These are phyloP conservation scores for Pseudocercospora fijiensis DNA, from an alignment of 2,329 filamentous ascomycete genomes.

Conservation along the genomic window DNA sequence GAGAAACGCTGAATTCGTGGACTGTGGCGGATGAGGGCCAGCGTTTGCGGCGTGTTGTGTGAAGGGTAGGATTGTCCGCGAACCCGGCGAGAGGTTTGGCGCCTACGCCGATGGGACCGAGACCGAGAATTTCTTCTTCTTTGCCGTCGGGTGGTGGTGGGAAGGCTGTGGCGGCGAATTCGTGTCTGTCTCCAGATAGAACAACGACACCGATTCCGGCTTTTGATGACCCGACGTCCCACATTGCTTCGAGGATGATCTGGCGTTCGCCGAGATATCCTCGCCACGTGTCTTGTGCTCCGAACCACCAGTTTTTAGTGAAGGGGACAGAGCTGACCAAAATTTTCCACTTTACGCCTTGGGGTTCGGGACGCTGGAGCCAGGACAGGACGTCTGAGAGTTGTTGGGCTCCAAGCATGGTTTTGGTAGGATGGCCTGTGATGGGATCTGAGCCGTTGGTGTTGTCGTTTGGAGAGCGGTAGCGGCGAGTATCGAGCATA, in stretches of 20 bases:
- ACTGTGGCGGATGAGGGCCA: constrained; percentile 67
- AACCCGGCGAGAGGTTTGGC: constrained; percentile 21
- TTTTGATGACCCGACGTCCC: constrained; percentile 68
- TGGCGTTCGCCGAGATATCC: constrained; percentile 81
- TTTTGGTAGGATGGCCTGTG: constrained; percentile 56
- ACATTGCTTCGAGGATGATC: constrained; percentile 83
- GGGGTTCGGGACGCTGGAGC: constrained; percentile 68
- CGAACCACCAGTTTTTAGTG: constrained; percentile 95
- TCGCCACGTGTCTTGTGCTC: constrained; percentile 87
- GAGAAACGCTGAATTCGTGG: constrained; percentile 89
- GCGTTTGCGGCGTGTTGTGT: constrained; percentile 30
- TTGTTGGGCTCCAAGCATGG: constrained; percentile 82
- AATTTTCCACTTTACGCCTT: constrained; percentile 88
- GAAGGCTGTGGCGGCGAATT: constrained; percentile 86
- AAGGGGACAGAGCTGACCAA: constrained; percentile 88
- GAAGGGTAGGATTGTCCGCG: constrained; percentile 8
- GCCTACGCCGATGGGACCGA: constrained; percentile 29
- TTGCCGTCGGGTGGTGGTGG: constrained; percentile 58
- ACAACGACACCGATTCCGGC: constrained; percentile 77
- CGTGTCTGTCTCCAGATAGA: constrained; percentile 89
- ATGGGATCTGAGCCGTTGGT: constrained; percentile 59
- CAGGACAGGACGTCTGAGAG: constrained; percentile 76
- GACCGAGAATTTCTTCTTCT: constrained; percentile 40
- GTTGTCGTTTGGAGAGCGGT: constrained; percentile 67
- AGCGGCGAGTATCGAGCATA: constrained; percentile 86